Conservation (phyloP, 345 rosid genomes). For the Eucalyptus cloeziana region DNA sequence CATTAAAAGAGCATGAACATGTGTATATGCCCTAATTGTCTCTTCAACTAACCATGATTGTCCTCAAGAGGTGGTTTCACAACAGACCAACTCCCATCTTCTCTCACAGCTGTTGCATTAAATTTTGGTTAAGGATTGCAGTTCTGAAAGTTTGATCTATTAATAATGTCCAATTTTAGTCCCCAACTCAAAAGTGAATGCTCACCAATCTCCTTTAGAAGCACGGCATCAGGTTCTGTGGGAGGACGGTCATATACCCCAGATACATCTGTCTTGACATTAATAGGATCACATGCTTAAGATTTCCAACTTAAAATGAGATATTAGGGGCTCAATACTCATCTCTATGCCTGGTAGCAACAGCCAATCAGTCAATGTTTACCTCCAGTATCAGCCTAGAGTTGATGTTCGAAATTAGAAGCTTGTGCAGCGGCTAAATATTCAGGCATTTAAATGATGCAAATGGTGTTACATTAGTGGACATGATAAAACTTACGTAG, state of each 20-base stretch:
- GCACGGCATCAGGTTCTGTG: slow-evolving; percentile 54
- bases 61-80: slow-evolving; percentile 36
- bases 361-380: neutral
- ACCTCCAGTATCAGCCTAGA: neutral
- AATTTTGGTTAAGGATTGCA: neutral
- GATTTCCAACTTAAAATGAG: neutral
- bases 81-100: slow-evolving; percentile 75
- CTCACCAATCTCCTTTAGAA: slow-evolving; percentile 79
- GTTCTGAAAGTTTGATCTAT: neutral
- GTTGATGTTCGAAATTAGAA: neutral
- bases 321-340: neutral
- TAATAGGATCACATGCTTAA: slow-evolving; percentile 21
- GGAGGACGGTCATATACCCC: slow-evolving; percentile 95
- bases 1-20: neutral
- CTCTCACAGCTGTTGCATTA: slow-evolving; percentile 45
- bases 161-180: neutral
- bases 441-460: neutral
- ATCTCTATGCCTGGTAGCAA: neutral
- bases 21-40: neutral
- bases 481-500: neutral
- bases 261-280: slow-evolving; percentile 65
- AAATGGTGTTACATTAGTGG: neutral
- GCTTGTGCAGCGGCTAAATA: neutral
- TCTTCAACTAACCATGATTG: slow-evolving; percentile 39
- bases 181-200: neutral